Base-by-base conservation (phyloP, 2,329 filamentous ascomycete genomes). In the Hortaea sp. region DNA sequence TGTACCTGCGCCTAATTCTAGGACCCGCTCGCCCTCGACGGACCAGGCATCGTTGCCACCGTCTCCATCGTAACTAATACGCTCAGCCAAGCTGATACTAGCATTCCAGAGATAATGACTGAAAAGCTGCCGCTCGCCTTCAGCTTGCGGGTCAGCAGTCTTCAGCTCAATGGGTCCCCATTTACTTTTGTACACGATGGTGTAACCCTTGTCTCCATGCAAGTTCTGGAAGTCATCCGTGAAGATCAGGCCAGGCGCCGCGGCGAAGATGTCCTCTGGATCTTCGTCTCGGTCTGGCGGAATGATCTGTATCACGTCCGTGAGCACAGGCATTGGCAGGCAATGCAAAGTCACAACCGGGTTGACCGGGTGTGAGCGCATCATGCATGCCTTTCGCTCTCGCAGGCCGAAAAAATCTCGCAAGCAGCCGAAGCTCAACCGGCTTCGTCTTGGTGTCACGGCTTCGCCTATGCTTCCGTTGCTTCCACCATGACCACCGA, bases 71-170 rank as follows among this genome's bases (percentile, higher is more conserved):
- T 53, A 48, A 5, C 63, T 66, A 29, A 72, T 58, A 38, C 71
- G 48, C 55, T 73, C 70, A 4, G 62, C 69, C 63, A 71, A 62
- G 52, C 71, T 57, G 29, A 74, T 57, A 0, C 69, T 68, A 5
- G 82, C 72, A 64, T 88, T 88, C 83, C 83, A 88, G 28, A 87
- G 65, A 62, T 82, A 85, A 60, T 88, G 83, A 50, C 79, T 79
- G 60, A 85, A 87, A 39, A 86, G 72, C 13, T 65, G 63, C 42
- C 81, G 67, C 55, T 79, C 75, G 29, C 71, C 65, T 45, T 81
- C 77, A 30, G 63, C 68, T 30, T 67, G 60, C 66, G 79, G 55
- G 53, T 72, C 66, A 6, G 69, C 68, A 1, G 66, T 64, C 5
- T 50, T 51, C 35, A 74, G 55, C 44, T 69, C 64, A n/a, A 73